phyloP scores from a whole-genome alignment of 1,139 yeast genomes.

The Candida sp. region DNA sequence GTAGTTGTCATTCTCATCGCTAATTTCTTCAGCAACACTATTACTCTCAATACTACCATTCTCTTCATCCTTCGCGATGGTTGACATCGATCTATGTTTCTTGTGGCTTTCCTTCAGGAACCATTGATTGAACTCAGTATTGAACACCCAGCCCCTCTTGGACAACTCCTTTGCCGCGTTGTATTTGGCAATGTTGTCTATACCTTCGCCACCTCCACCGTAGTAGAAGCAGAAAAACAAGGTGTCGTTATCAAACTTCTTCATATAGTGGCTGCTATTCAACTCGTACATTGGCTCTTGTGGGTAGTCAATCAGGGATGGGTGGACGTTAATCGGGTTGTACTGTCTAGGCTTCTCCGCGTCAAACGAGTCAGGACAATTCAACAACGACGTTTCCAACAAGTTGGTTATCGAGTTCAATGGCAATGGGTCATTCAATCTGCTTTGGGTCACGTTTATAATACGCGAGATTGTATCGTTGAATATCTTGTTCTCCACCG shows the following conservation, averaged over 20 bases:
- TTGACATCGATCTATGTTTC: conserved; percentile 48
- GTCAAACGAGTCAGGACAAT: conserved; percentile 93
- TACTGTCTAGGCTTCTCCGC: conserved; percentile 87
- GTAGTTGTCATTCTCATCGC: conserved; percentile 47
- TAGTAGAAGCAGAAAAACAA: conserved; percentile 93
- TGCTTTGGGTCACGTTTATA: conserved; percentile 33
- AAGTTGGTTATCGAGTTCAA: conserved; percentile 58
- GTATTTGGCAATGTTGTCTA: conserved; percentile 55
- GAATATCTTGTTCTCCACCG: conserved; percentile 24
- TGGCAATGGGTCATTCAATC: conserved; percentile 56
- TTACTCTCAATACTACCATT: conserved; percentile 15
- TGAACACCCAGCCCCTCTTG: conserved; percentile 88
- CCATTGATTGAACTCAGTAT: conserved; percentile 83
- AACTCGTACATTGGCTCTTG: conserved; percentile 79
- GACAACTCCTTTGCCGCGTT: conserved; percentile 86
- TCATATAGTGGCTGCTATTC: conserved; percentile 56
- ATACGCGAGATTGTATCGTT: conserved; percentile 36
- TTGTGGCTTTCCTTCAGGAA: conserved; percentile 57
- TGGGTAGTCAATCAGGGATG: conserved; percentile 91
- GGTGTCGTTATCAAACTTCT: conserved; percentile 85
- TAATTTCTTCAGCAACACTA: conserved; percentile 29
- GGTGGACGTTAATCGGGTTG: conserved; percentile 83
- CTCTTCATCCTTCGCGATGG: conserved; percentile 36
- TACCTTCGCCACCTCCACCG: conserved; percentile 35
- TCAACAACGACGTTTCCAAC: conserved; percentile 77